These are phyloP conservation scores for Trichocomaceae sp. DNA, from an alignment of 2,329 filamentous ascomycete species.

Conservation along the genomic window DNA sequence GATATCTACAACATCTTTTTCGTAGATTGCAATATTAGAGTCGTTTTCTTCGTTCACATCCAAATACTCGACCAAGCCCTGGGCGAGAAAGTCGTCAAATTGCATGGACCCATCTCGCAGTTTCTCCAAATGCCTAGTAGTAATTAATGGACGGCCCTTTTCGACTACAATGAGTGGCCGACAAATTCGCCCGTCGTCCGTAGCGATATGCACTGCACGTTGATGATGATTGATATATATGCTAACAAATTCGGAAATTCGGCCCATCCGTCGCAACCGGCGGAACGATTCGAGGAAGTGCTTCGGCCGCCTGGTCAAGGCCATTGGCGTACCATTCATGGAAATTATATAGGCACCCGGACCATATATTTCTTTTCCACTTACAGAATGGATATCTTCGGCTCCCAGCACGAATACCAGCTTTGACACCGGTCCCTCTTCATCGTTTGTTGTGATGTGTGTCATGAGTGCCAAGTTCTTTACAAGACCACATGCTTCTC, in stretches of 20 bases:
- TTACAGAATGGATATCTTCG: conserved; percentile 71
- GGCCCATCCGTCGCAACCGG: conserved; percentile 77
- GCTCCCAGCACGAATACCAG: conserved; percentile 82
- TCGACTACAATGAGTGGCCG: conserved; percentile 93
- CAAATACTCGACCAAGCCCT: conserved; percentile 89
- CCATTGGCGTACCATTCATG: conserved; percentile 90
- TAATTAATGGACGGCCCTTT: conserved; percentile 75
- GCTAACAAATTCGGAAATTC: conserved; percentile 92
- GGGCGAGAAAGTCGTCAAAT: conserved; percentile 89
- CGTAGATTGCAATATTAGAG: conserved; percentile 83
- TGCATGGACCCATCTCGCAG: conserved; percentile 76
- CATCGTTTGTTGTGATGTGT: conserved; percentile 94
- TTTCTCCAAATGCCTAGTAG: conserved; percentile 67
- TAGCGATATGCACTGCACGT: conserved; percentile 86
- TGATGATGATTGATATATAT: conserved; percentile 95
- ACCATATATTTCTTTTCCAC: conserved; percentile 79
- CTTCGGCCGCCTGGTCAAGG: conserved; percentile 78
- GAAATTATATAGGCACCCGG: conserved; percentile 84
- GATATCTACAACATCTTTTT: conserved; percentile 70
- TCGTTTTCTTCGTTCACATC: conserved; percentile 99
- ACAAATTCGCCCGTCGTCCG: conserved; percentile 94
- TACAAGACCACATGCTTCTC: conserved; percentile 93
- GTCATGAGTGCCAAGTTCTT: conserved; percentile 99
- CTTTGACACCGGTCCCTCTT: conserved; percentile 81
- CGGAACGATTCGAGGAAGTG: conserved; percentile 80